Evolutionary conservation across 768 basidiomycete species (phyloP), one percentile per base, ranked within the genome.

Genomic region (Sporobolomyces roseus): DNA sequence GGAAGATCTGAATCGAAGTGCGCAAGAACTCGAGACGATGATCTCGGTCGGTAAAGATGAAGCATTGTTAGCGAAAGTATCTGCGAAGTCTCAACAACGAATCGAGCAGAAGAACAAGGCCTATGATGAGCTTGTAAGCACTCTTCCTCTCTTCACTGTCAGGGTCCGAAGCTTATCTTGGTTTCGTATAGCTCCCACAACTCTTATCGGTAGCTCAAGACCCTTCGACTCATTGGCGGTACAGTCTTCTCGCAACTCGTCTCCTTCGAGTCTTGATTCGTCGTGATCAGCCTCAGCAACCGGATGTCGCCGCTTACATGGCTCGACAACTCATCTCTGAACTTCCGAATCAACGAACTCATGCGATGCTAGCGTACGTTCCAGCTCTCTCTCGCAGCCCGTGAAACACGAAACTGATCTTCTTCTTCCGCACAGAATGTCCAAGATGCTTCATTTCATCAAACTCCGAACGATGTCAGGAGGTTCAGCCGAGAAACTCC

Each of bases 391-490:
- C 45, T 13, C 45, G 10, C 12, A 46, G 23, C 45, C 45, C 21
- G 21, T 14, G 21, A 23, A 14, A 21, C 23, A 36, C 33, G 33
- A 10, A 36, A 36, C 54, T 27, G 49, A 27, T 7, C 46, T 12
- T 51, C 58, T 88, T 87, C 87, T 87, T 80, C 83, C 85, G 4
- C 86, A 30, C 68, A 88, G 87, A 1, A 79, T 89, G 17, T 88
- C 90, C 82, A 91, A 91, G 77, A 83, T 84, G 33, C 81, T 87
- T 10, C 85, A 88, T 61, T 85, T 86, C 77, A 82, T 93, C 79
- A 93, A 92, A 79, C 75, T 93, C n/a, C 84, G 90, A 50, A 88
- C 90, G 1, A 84, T 85, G 55, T 85, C 85, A 66, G 62, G 68
- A 67, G 78, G 76, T 1, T 80, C 81, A 17, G 81, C 84, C 36